Evolutionary conservation across 2,329 filamentous ascomycete genomes (phyloP).

Genomic region (Thermothelomyces thermophilus): DNA sequence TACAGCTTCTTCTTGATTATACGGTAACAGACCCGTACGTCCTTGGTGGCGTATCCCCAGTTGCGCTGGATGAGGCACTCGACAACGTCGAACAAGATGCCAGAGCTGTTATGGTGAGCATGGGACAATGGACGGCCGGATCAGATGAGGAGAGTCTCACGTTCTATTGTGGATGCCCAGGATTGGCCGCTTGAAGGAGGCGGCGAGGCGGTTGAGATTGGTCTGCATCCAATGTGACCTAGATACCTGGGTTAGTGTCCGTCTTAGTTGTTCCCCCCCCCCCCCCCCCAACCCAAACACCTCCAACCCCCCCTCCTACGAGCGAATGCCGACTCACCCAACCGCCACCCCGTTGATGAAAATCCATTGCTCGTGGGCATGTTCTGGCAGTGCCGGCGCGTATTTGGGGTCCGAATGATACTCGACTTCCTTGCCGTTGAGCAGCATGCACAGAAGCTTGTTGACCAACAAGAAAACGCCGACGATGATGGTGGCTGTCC

Average conservation of each 20-base stretch:
- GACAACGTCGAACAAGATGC: conserved; percentile 68
- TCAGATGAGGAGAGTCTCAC: conserved; percentile 23
- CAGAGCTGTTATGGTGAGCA: conserved; percentile 31
- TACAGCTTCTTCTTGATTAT: conserved; percentile 59
- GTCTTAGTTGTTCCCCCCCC: background rate
- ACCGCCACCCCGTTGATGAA: conserved; percentile 68
- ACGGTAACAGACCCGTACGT: conserved; percentile 57
- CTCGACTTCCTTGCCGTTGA: conserved; percentile 46
- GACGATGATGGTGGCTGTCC: conserved; percentile 37
- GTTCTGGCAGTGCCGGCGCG: conserved; percentile 41
- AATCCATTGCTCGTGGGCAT: conserved; percentile 66
- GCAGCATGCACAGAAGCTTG: conserved; percentile 42
- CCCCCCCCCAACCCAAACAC: too few relatives aligned
- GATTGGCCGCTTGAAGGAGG: conserved; percentile 65
- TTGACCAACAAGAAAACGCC: conserved; percentile 44
- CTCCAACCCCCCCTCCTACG: background rate
- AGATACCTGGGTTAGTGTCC: background rate
- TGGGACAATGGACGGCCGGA: too few relatives aligned
- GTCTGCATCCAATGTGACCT: conserved; percentile 58
- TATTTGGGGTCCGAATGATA: conserved; percentile 50
- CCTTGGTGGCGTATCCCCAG: conserved; percentile 63
- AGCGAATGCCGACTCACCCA: conserved; percentile 40
- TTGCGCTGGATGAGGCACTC: conserved; percentile 73
- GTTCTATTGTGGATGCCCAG: conserved; percentile 72
- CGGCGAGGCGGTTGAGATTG: conserved; percentile 63